Evolutionary conservation across 2,329 filamentous ascomycete genomes (phyloP).

Genomic region (Basipetospora chlamydospora): DNA sequence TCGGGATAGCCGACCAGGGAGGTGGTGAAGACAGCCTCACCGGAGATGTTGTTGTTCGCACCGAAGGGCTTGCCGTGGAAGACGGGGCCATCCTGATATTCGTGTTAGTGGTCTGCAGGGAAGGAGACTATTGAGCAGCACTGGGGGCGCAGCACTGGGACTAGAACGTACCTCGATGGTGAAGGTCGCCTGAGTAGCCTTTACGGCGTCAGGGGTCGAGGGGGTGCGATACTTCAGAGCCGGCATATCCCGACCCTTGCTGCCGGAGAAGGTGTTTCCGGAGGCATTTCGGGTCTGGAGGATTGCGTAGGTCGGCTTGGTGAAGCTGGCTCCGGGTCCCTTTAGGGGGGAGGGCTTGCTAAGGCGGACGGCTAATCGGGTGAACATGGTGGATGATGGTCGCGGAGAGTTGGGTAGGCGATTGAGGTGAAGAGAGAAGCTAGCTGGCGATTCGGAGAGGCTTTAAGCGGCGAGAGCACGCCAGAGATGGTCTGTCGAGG

Average conservation of each 20-base stretch:
- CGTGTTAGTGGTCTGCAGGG: slow-evolving; percentile 10
- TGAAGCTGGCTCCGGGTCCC: slow-evolving; percentile 21
- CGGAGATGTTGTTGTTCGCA: slow-evolving; percentile 90
- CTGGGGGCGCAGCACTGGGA: too few species aligned
- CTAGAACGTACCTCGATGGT: slow-evolving; percentile 75
- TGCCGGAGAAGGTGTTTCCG: slow-evolving; percentile 28
- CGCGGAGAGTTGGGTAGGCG: slow-evolving; percentile 9
- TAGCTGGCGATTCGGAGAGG: slow-evolving; percentile 4
- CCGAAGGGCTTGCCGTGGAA: slow-evolving; percentile 96
- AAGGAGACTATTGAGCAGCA: neutral
- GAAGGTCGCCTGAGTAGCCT: slow-evolving; percentile 51
- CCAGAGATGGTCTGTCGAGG: slow-evolving; percentile 25
- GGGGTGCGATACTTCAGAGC: slow-evolving; percentile 6
- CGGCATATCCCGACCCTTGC: slow-evolving; percentile 50
- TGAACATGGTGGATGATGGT: slow-evolving; percentile 36
- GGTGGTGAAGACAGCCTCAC: slow-evolving; percentile 97
- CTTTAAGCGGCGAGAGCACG: slow-evolving; percentile 16
- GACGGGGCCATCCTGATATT: slow-evolving; percentile 66
- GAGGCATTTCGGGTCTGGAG: slow-evolving; percentile 22
- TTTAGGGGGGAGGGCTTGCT: slow-evolving; percentile 36
- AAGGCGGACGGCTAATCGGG: slow-evolving; percentile 37
- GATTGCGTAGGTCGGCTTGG: slow-evolving; percentile 5
- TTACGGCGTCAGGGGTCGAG: slow-evolving; percentile 12
- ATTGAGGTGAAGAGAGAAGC: slow-evolving; percentile 9
- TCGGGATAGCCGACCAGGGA: slow-evolving; percentile 96